Base-by-base conservation (phyloP, 2,329 filamentous ascomycete genomes). In the Dryadomyces quercus-mongolicae region DNA sequence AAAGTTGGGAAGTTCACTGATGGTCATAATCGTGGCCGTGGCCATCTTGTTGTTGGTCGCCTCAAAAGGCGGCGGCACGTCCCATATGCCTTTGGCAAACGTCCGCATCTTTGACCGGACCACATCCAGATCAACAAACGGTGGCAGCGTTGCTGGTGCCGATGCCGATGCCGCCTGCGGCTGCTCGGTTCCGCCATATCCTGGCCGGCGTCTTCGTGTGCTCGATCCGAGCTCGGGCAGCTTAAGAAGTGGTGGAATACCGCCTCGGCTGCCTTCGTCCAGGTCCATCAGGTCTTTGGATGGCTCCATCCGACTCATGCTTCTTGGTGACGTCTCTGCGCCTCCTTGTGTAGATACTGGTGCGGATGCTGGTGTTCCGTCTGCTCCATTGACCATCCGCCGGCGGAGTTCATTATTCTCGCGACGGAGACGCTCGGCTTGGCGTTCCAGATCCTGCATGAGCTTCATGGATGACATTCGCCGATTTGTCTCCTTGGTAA, bases 391-490 rank as follows among this genome's bases (percentile, higher is more conserved):
- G 22, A 31, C 15, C 46, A 88, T 70, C 63, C 84, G 80, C 34
- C 84, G 82, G 52, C 82, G 81, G 43, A 95, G 72, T 57, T 83
- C 84, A 54, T 74, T 77, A 63, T 95, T 91, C 67, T 95, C 87
- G 55, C 88, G 82, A 65, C 84, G 87, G 44, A 93, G 78, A 52
- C 85, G 79, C 49, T 86, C 80, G 63, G 96, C 81, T 69, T 96
- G 91, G 68, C 89, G 93, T 70, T 97, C 92, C 25, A 98, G 76
- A 67, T 98, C 93, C 70, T 97, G 93, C 13, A 97, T 88, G 74
- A 96, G 93, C 80, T 97, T 98, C 71, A 97, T 97, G 1, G 92
- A 97, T 18, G 93, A 97, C 93, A 98, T 98, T 58, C 93, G 83
- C 56, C 93, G 81, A 67, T 98, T 98, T 13, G 93, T 98, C 70